Conservation (phyloP, 2,329 filamentous ascomycete species). For the Fusarium scirpi region DNA sequence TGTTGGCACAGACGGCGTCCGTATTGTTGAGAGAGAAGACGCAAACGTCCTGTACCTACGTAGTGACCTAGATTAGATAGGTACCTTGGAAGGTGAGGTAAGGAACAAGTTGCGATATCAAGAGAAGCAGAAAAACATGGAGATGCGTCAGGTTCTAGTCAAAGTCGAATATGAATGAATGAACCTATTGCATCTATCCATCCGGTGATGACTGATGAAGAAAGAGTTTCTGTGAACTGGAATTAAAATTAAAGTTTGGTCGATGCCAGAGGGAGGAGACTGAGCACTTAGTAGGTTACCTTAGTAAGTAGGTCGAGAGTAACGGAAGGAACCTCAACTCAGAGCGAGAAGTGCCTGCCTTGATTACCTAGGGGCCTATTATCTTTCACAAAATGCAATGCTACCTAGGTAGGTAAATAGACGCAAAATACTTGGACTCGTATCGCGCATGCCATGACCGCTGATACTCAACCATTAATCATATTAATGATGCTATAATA, state of each 20-base stretch:
- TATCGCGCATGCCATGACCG: neutral
- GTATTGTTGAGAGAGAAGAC: conserved; percentile 19
- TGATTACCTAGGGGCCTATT: neutral
- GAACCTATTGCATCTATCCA: conserved; percentile 9
- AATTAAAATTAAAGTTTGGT: neutral
- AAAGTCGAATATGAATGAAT: conserved; percentile 9
- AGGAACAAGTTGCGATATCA: neutral
- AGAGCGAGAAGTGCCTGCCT: neutral
- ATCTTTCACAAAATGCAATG: neutral
- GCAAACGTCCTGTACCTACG: conserved; percentile 1
- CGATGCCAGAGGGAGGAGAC: conserved; percentile 4
- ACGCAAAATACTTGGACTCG: neutral
- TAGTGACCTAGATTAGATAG: neutral
- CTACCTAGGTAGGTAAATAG: neutral
- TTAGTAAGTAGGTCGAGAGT: neutral
- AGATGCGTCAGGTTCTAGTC: conserved; percentile 14
- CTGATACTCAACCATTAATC: neutral
- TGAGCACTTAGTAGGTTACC: neutral
- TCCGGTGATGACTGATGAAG: neutral
- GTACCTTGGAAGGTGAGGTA: neutral
- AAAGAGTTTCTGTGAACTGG: neutral
- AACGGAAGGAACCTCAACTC: neutral
- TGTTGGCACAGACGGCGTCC: neutral
- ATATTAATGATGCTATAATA: neutral
- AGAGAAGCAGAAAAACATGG: neutral